A percentile compares a stretch with the other conserved stretches of the same genome.
These are phyloP conservation scores for Yarrowia bubula DNA, from an alignment of 805 yeast genomes.

Conservation along the genomic window DNA sequence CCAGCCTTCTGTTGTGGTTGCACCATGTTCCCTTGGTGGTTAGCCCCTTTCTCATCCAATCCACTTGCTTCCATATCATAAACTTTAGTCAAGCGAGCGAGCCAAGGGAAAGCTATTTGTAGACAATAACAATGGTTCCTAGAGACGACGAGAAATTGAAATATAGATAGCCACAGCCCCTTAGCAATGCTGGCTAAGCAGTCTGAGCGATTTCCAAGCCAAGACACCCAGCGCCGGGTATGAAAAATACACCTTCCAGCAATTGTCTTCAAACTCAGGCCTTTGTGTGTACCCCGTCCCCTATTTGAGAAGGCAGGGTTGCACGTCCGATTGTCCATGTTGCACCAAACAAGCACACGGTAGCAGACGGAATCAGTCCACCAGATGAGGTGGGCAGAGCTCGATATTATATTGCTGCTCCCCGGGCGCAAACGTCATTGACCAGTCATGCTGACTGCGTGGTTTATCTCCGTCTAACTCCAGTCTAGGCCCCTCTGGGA, in stretches of 20 bases:
- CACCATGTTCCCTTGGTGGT: background rate
- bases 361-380: background rate
- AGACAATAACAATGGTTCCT: no score
- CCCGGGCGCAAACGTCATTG: no score
- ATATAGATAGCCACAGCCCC: no score
- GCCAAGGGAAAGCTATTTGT: no score
- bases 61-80: no score
- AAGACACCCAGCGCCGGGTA: background rate
- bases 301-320: background rate
- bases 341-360: background rate
- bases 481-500: background rate
- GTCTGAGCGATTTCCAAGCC: background rate
- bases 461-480: background rate
- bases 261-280: constrained; percentile 5
- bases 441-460: no score
- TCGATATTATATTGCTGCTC: no score
- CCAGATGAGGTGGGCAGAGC: no score
- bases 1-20: background rate
- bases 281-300: background rate
- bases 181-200: no score
- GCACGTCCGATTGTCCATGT: background rate
- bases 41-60: background rate
- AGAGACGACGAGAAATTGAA: no score
- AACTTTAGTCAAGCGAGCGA: no score
- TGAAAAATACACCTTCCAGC: background rate